Evolutionary conservation across 2,329 filamentous ascomycete species (phyloP), one percentile per base, ranked within the genome.

Genomic region (Dactylellina drechsleri): DNA sequence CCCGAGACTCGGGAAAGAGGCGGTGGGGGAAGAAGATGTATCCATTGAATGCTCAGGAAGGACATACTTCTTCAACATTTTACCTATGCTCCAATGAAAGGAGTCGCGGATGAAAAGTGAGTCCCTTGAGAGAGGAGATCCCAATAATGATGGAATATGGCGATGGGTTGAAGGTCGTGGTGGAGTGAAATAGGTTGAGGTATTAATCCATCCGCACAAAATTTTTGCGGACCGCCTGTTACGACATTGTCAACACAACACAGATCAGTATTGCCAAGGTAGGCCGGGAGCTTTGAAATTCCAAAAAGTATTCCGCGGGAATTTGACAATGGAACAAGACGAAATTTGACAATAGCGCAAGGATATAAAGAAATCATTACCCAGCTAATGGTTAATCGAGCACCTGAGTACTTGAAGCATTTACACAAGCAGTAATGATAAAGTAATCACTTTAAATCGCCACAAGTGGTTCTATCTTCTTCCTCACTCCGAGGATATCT

Each of bases 51-150:
- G 67, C 66, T 26, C n/a, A 16, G 31, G 10, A 36, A 36, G 6
- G 31, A 80, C 84, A 81, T 83, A 88, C 87, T 86, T 87, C 85
- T 87, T 88, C 83, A 87, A 85, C 86, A 88, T 88, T 83, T 81
- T 86, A 36, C 31, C 83, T 81, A 81, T 82, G 83, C 84, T 84
- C 83, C 81, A 80, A 61, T 57, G 47, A 40, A 31, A 50, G 57
- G 41, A 40, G 20, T 28, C 49, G 28, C 82, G 82, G 80, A 81
- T 81, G 80, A 79, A 79, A 80, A 79, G 78, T 77, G 80, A 80
- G 78, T 77, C 79, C 80, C 65, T 53, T 58, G 80, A 76, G 81
- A 74, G 73, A 76, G 77, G 77, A 36, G 74, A 72, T 73, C 78
- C 80, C 77, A 77, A 78, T 79, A 79, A 80, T 80, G 79, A 50